These are phyloP conservation scores for Aphanocladium album DNA, from an alignment of 2,329 filamentous ascomycete genomes.

Conservation along the genomic window DNA sequence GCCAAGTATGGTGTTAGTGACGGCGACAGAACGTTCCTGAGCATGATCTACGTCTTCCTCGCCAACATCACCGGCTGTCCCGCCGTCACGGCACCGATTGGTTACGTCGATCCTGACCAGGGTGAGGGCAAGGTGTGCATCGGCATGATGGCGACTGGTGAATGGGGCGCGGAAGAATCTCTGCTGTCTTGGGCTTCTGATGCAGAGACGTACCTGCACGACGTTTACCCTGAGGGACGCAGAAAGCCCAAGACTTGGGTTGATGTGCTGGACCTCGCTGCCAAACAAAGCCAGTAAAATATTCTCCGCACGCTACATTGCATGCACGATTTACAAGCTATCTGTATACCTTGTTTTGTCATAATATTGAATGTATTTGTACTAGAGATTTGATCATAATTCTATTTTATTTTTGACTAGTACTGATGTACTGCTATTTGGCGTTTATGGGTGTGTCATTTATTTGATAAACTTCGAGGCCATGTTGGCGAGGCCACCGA, in stretches of 20 bases:
- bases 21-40: conserved; percentile 65
- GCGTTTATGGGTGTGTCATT: not conserved
- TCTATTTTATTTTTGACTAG: not conserved
- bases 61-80: conserved; percentile 80
- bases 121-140: conserved; percentile 57
- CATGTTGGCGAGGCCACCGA: conserved; percentile 36
- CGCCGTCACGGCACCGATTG: conserved; percentile 68
- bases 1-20: conserved; percentile 69
- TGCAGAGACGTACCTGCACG: conserved; percentile 51
- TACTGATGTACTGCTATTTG: not conserved
- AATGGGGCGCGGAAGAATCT: conserved; percentile 63
- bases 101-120: conserved; percentile 57
- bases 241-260: conserved; percentile 51
- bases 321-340: not conserved
- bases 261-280: conserved; percentile 42
- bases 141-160: conserved; percentile 58
- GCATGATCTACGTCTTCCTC: conserved; percentile 82
- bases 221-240: conserved; percentile 43
- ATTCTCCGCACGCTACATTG: not conserved
- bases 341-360: not conserved
- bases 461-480: conserved; percentile 44
- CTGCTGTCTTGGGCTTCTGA: conserved; percentile 56
- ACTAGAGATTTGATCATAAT: not conserved
- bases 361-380: not conserved
- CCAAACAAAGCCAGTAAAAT: not conserved